Evolutionary conservation across 352 stramenopile genomes (phyloP).

Genomic region (Phytophthora brassicae): DNA sequence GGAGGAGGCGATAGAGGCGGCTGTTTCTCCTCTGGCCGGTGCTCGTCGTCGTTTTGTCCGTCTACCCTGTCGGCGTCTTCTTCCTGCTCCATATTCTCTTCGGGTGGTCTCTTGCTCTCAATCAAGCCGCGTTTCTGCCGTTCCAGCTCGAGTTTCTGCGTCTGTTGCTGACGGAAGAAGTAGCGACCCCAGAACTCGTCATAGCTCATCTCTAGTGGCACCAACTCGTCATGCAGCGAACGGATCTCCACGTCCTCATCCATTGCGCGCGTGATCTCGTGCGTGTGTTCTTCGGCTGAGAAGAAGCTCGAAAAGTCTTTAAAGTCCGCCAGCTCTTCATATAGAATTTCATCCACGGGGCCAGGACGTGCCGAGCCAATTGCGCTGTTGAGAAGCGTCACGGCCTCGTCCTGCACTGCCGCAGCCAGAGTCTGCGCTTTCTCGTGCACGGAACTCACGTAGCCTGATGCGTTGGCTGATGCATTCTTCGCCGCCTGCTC

Average conservation of each 20-base stretch:
- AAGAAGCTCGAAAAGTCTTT: conserved; percentile 68
- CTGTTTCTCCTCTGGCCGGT: conserved; percentile 17
- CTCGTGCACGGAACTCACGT: conserved; percentile 72
- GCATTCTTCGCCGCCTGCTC: conserved; percentile 77
- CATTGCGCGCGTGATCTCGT: conserved; percentile 70
- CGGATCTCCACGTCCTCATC: conserved; percentile 55
- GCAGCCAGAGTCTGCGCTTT: conserved; percentile 73
- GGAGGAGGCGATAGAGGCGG: conserved; percentile 6
- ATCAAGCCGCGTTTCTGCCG: conserved; percentile 10
- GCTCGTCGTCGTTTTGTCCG: conserved; percentile 28
- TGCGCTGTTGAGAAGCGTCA: conserved; percentile 58
- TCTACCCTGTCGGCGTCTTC: conserved; percentile 41
- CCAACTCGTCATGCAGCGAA: conserved; percentile 64
- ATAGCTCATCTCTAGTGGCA: conserved; percentile 74
- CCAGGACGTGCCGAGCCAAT: conserved; percentile 57
- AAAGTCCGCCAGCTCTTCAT: conserved; percentile 77
- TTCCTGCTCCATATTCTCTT: conserved; percentile 44
- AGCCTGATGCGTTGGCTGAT: conserved; percentile 67
- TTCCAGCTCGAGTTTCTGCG: conserved; percentile 38
- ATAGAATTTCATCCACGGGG: conserved; percentile 83
- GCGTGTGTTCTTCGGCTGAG: conserved; percentile 60
- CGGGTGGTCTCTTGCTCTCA: conserved; percentile 26
- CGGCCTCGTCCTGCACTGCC: conserved; percentile 75
- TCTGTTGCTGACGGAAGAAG: conserved; percentile 73
- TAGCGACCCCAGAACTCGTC: conserved; percentile 87